Evolutionary conservation across 2,329 filamentous ascomycete genomes (phyloP).

Genomic region (Cytospora piceicola): DNA sequence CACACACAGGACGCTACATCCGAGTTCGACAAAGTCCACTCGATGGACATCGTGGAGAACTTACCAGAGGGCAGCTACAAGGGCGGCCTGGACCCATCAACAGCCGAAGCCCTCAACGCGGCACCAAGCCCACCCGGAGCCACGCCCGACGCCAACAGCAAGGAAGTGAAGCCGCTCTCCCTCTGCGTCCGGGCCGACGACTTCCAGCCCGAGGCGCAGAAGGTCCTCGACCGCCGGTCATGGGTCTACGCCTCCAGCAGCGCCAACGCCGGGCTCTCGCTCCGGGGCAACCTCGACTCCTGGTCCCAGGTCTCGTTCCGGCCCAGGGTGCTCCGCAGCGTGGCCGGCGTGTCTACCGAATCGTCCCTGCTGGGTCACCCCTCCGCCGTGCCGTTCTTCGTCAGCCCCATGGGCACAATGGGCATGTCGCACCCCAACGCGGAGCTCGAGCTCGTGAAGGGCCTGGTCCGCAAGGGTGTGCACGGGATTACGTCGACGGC

Average conservation of each 20-base stretch:
- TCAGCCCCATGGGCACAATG: slow-evolving; percentile 50
- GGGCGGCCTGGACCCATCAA: slow-evolving; percentile 37
- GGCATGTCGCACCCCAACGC: slow-evolving; percentile 46
- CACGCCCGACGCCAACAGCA: slow-evolving; percentile 20
- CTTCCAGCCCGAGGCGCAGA: slow-evolving; percentile 54
- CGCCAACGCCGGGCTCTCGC: slow-evolving; percentile 38
- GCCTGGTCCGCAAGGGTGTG: slow-evolving; percentile 49
- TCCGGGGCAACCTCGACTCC: slow-evolving; percentile 36
- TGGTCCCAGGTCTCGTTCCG: slow-evolving; percentile 27
- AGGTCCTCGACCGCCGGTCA: slow-evolving; percentile 66
- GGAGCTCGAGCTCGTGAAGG: slow-evolving; percentile 53
- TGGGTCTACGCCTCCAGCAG: slow-evolving; percentile 39
- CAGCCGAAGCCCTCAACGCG: slow-evolving; percentile 33
- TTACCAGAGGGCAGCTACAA: slow-evolving; percentile 38
- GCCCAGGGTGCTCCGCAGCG: slow-evolving; percentile 41
- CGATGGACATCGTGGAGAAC: slow-evolving; percentile 37
- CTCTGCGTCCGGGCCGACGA: slow-evolving; percentile 42
- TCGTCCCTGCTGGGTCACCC: slow-evolving; percentile 46
- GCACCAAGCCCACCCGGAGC: slow-evolving; percentile 18
- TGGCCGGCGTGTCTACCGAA: slow-evolving; percentile 33
- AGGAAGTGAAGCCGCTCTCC: slow-evolving; percentile 36
- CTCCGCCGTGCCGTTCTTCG: slow-evolving; percentile 54
- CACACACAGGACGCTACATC: slow-evolving; percentile 38
- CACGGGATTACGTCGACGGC: slow-evolving; percentile 43
- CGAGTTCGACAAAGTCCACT: slow-evolving; percentile 40